Conservation (phyloP, 345 rosid species). For the Euphorbia lathyris region DNA sequence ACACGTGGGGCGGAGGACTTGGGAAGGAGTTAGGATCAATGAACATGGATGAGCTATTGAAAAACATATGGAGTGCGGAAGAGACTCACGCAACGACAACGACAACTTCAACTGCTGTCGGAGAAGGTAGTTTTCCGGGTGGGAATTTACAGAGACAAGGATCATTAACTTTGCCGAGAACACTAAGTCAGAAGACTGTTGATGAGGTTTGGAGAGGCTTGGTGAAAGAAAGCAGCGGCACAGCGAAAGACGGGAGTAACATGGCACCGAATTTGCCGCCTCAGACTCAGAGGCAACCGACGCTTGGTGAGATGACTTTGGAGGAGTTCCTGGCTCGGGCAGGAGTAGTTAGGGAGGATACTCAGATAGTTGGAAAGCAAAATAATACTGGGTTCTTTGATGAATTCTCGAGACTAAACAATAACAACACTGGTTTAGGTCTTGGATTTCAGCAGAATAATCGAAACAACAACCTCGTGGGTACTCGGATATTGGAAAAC, state of each 20-base stretch:
- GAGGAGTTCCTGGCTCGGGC: constrained; percentile 34
- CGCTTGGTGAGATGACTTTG: constrained; percentile 35
- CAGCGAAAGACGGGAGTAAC: constrained; percentile 31
- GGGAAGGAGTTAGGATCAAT: constrained; percentile 33
- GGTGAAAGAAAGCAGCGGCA: constrained; percentile 17
- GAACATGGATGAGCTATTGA: constrained; percentile 36
- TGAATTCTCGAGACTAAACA: constrained; percentile 23
- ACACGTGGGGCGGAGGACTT: constrained; percentile 27
- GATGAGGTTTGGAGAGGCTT: constrained; percentile 34
- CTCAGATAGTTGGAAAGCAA: constrained; percentile 32
- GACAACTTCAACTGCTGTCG: constrained; percentile 16
- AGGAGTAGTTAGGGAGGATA: constrained; percentile 31
- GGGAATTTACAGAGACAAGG: constrained; percentile 63
- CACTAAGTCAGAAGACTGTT: constrained; percentile 35
- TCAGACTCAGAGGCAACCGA: constrained; percentile 42
- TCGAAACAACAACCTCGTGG: constrained; percentile 40
- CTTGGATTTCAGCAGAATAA: constrained; percentile 59
- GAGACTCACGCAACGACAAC: constrained; percentile 28
- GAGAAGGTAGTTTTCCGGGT: constrained; percentile 21
- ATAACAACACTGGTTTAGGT: constrained; percentile 38
- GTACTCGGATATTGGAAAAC: constrained; percentile 23
- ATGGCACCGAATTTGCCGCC: constrained; percentile 45
- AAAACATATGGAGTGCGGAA: constrained; percentile 33
- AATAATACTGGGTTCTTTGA: constrained; percentile 47
- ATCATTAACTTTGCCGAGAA: constrained; percentile 35